Conservation (phyloP, 2,329 filamentous ascomycete genomes). For the Fusarium sp. region DNA sequence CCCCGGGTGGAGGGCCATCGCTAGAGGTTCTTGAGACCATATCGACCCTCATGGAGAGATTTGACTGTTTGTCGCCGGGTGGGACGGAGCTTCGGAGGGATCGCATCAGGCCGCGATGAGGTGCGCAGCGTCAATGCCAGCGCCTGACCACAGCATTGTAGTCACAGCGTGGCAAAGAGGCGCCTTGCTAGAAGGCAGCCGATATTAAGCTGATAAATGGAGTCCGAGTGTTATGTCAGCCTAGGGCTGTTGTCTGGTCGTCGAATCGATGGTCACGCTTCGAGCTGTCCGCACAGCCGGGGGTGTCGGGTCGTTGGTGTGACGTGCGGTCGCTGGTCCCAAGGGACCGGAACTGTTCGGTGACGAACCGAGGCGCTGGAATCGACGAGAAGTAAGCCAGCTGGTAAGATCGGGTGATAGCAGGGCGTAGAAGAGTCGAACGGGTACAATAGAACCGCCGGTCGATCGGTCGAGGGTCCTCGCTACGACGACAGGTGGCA, state of each 20-base stretch:
- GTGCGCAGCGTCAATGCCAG: slow-evolving; percentile 47
- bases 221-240: not conserved
- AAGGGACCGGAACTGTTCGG: slow-evolving; percentile 24
- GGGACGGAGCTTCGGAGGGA: slow-evolving; percentile 37
- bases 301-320: slow-evolving; percentile 32
- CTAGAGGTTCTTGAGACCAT: slow-evolving; percentile 54
- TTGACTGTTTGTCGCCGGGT: slow-evolving; percentile 32
- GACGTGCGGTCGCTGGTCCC: slow-evolving; percentile 26
- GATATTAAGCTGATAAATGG: not conserved
- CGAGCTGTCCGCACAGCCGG: slow-evolving; percentile 23
- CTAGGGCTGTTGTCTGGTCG: not conserved
- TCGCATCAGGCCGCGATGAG: slow-evolving; percentile 45
- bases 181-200: slow-evolving; percentile 42
- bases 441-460: not conserved
- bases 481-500: not conserved
- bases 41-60: slow-evolving; percentile 37
- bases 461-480: not conserved
- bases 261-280: slow-evolving; percentile 1
- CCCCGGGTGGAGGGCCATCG: slow-evolving; percentile 45
- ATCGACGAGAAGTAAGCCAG: too few relatives aligned
- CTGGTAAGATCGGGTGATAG: not conserved
- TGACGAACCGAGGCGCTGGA: not conserved
- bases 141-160: slow-evolving; percentile 49
- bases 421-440: not conserved
- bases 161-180: slow-evolving; percentile 41